Base-by-base conservation (phyloP, 164 flowering plant genomes). In the Echeveria elegans region DNA sequence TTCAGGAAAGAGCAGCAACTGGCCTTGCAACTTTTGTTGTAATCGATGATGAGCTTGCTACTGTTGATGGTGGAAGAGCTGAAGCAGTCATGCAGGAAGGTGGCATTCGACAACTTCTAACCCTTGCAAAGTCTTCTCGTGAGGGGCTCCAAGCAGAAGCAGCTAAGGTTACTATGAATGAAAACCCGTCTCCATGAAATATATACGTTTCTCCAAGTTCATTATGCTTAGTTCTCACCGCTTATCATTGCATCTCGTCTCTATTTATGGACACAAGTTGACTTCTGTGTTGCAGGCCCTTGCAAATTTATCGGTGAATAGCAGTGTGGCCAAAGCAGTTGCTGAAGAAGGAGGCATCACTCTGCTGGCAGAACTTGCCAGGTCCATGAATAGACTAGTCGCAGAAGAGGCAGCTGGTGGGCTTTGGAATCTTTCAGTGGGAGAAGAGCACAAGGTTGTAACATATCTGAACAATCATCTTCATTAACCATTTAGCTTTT, bases 341-440 rank as follows among this genome's bases (percentile, higher is more conserved):
- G 98, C 98, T 5, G 92, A 90, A 61, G 97, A 82, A 78, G 99
- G 97, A 68, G 99, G 99, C 29, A 92, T 95, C 56, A 73, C 73
- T 66, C 84, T 92, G 60, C 97, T 95, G 74, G 85, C 96, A 43
- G 81, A 80, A 69, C 75, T 95, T 70, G 98, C 99, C 5, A 86
- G 79, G 86, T 95, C 99, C 32, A 84, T 82, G 92, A 95, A 95
- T 69, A 92, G 88, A 76, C 79, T 87, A 71, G 99, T 92, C 32
- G 99, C 97, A 19, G 99, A 95, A 81, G 98, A 95, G 88, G 99
- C 99, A 75, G 99, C 97, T 63, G 98, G 99, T 65, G 99, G 99
- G 31, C 83, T 95, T 40, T 92, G 99, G 98, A 95, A 95, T 78
- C 92, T 95, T 63, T 95, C 98, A 34, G 98, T 92, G 38, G 97